Evolutionary conservation across 2,329 filamentous ascomycete species (phyloP), one percentile per base, ranked within the genome.

Genomic region (Cryphonectria radicalis): DNA sequence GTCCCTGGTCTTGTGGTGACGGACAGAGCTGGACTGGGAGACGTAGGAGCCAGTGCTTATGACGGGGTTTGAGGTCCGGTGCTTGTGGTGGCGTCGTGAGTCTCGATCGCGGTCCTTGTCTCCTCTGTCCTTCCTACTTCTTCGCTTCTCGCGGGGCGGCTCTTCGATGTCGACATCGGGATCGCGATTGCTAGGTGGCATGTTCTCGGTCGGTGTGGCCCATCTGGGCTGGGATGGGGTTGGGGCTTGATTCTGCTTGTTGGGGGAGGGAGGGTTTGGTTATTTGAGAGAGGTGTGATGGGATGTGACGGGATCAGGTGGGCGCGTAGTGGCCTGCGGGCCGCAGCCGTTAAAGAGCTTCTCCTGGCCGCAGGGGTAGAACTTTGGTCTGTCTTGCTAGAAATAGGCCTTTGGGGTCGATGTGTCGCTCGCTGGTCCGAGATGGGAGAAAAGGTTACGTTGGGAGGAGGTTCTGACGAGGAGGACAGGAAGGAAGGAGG

Each of bases 51-150:
- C 81, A 43, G 82, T 83, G 66, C 79, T 74, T 10, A 77, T 77
- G 65, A 85, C 79, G 42, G 80, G 74, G 74, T 82, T 84, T 74
- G 82, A 83, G 62, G 76, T 76, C n/a, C 80, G 82, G 65, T 81
- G 81, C 50, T 83, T 82, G 72, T 80, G 82, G 68, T 84, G 82
- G 74, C 82, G 81, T 35, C 78, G 79, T 57, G 76, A 77, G 64
- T 83, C 81, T 55, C 77, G 73, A 40, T 81, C 80, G 60, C 74
- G 74, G 66, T 77, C 75, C 67, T 75, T 73, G 35, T 82, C 79
- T 72, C 70, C 42, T 66, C 74, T 74, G 43, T 72, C 59, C 37
- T 69, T 72, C 40, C 66, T 70, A 19, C 40, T 43, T 28, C 73
- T 63, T 40, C 77, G 74, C 69, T 74, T 75, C 37, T 77, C 76